Evolutionary conservation across 345 rosid species (phyloP).

Genomic region (Sapria himalayana): DNA sequence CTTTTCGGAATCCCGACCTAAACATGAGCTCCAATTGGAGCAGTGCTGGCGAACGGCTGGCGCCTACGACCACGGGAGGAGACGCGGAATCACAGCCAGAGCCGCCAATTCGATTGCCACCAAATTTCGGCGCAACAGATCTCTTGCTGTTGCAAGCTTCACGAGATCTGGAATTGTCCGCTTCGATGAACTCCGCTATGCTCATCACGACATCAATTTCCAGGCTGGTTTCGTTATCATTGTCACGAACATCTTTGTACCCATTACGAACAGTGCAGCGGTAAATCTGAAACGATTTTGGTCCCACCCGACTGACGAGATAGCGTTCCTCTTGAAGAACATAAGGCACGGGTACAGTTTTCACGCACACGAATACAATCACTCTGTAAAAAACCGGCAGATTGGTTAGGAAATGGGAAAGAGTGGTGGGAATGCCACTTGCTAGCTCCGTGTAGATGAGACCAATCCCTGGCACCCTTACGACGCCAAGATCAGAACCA

Average conservation of each 20-base stretch:
- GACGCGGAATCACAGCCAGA: no score
- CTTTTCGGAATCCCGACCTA: constrained; percentile 45
- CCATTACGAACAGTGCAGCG: constrained; percentile 79
- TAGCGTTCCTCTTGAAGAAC: constrained; percentile 68
- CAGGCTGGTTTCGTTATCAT: constrained; percentile 35
- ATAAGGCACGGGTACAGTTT: constrained; percentile 66
- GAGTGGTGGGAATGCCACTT: constrained; percentile 57
- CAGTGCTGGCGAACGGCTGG: constrained; percentile 48
- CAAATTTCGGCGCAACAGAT: constrained; percentile 27
- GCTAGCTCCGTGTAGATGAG: constrained; percentile 69
- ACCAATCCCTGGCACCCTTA: constrained; percentile 85
- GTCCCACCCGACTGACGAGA: constrained; percentile 79
- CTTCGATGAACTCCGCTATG: constrained; percentile 83
- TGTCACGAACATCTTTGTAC: constrained; percentile 57
- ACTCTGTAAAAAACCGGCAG: constrained; percentile 85
- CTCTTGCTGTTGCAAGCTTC: constrained; percentile 68
- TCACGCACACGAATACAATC: constrained; percentile 62
- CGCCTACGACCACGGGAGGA: constrained; percentile 15
- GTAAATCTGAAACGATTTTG: constrained; percentile 72
- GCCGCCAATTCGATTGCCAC: constrained; percentile 16
- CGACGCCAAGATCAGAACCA: constrained; percentile 75
- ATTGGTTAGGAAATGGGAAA: constrained; percentile 65
- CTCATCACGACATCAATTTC: constrained; percentile 77
- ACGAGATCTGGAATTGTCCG: constrained; percentile 36
- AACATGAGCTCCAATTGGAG: constrained; percentile 36